phyloP scores from a whole-genome alignment of 225 moss, liverwort and hornwort genomes.

The Polytrichum commune region DNA sequence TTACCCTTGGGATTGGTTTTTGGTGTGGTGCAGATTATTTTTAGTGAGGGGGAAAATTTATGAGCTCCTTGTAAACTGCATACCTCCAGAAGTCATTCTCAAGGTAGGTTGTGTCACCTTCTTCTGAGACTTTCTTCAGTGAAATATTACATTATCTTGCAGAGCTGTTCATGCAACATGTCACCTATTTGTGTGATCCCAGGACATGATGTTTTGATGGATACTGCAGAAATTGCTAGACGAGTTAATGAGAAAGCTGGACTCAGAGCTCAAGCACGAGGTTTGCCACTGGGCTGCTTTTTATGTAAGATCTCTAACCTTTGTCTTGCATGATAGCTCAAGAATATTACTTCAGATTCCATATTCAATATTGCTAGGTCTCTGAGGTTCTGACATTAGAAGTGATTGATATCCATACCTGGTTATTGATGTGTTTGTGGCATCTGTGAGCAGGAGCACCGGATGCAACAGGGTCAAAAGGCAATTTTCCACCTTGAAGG shows the following conservation, averaged over 20 bases:
- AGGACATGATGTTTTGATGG: background rate
- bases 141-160: background rate
- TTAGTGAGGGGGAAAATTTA: slow-evolving; percentile 84
- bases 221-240: slow-evolving; percentile 67
- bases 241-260: slow-evolving; percentile 88
- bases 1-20: too few relatives aligned
- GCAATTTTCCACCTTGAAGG: slow-evolving; percentile 87
- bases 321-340: background rate
- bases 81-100: slow-evolving; percentile 88
- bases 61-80: slow-evolving; percentile 83
- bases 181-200: too few relatives aligned
- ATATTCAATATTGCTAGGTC: background rate
- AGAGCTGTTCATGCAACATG: too few relatives aligned
- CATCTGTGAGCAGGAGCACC: slow-evolving; percentile 60
- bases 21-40: slow-evolving; percentile 55
- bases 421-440: background rate
- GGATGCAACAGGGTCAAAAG: slow-evolving; percentile 95
- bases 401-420: background rate
- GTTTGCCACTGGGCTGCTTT: slow-evolving; percentile 94
- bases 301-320: slow-evolving; percentile 52
- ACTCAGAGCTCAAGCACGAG: slow-evolving; percentile 90
- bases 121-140: background rate
- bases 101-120: slow-evolving; percentile 47
- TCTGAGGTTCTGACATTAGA: too few relatives aligned
- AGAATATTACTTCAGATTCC: background rate